These are phyloP conservation scores for Asterochloris erici DNA, from an alignment of 139 green algal genomes.

Conservation along the genomic window DNA sequence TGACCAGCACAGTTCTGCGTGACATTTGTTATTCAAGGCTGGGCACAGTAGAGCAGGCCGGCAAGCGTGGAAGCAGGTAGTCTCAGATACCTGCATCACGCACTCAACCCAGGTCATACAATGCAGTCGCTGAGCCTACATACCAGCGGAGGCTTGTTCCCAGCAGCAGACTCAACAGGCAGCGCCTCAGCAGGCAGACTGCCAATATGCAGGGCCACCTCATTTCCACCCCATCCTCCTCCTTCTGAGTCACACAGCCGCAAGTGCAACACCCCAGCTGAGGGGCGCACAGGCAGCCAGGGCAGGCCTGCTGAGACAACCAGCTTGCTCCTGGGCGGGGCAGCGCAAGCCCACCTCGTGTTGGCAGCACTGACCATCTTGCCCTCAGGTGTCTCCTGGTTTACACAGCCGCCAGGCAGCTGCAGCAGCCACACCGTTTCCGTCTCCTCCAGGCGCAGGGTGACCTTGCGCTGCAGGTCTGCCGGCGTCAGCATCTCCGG, in stretches of 20 bases:
- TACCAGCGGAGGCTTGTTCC: background rate
- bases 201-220: too few species aligned
- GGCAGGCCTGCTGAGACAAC: background rate
- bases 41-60: background rate
- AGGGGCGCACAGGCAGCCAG: background rate
- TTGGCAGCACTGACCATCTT: slow-evolving; percentile 44
- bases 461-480: slow-evolving; percentile 37
- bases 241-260: too few species aligned
- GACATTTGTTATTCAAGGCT: background rate
- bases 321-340: background rate
- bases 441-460: slow-evolving; percentile 48
- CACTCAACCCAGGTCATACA: background rate
- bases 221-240: too few species aligned
- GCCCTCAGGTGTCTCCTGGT: slow-evolving; percentile 45
- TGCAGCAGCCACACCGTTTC: slow-evolving; percentile 46
- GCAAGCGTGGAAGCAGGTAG: background rate
- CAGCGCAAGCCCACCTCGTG: slow-evolving; percentile 3
- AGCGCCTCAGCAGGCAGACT: background rate
- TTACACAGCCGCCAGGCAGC: slow-evolving; percentile 42
- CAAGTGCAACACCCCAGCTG: too few species aligned
- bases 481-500: slow-evolving; percentile 23
- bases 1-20: background rate
- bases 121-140: background rate
- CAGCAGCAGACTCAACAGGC: background rate
- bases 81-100: background rate